phyloP scores from a whole-genome alignment of 2,329 filamentous ascomycete species.

The Xylogone sp. region DNA sequence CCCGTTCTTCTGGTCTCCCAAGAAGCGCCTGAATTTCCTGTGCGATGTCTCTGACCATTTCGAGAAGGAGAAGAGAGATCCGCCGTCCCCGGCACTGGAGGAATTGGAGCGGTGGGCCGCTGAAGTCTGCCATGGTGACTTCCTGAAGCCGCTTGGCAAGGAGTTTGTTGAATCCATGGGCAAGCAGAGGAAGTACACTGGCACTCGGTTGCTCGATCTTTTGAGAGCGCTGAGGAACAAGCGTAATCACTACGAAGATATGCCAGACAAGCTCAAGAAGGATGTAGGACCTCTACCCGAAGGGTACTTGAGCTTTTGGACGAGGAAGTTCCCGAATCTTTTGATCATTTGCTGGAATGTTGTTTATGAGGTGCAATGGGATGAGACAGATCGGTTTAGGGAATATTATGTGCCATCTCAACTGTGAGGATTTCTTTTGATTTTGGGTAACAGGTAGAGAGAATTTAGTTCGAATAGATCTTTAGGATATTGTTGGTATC shows the following conservation, averaged over 20 bases:
- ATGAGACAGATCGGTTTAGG: slow-evolving; percentile 54
- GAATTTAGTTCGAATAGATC: too few relatives aligned
- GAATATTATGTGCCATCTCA: slow-evolving; percentile 60
- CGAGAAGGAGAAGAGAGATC: slow-evolving; percentile 85
- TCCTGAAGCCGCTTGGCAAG: slow-evolving; percentile 70
- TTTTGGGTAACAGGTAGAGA: too few relatives aligned
- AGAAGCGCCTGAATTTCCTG: slow-evolving; percentile 87
- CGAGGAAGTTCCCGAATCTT: slow-evolving; percentile 60
- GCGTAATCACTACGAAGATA: slow-evolving; percentile 96
- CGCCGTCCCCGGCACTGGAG: slow-evolving; percentile 64
- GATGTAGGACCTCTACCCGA: slow-evolving; percentile 60
- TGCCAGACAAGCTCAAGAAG: slow-evolving; percentile 74
- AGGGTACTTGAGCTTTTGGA: slow-evolving; percentile 68
- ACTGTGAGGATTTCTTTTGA: slow-evolving; percentile 4
- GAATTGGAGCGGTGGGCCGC: slow-evolving; percentile 53
- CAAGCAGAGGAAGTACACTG: slow-evolving; percentile 94
- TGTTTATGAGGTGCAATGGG: slow-evolving; percentile 51
- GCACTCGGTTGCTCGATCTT: slow-evolving; percentile 77
- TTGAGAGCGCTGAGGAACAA: slow-evolving; percentile 90
- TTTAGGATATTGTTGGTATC: too few relatives aligned
- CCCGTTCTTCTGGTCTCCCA: slow-evolving; percentile 93
- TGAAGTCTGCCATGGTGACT: slow-evolving; percentile 64
- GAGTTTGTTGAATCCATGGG: slow-evolving; percentile 86
- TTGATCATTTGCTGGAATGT: slow-evolving; percentile 64
- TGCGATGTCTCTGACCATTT: slow-evolving; percentile 96